phyloP scores from a whole-genome alignment of 129 eudicot genomes.

The Ambrosia trifida region DNA sequence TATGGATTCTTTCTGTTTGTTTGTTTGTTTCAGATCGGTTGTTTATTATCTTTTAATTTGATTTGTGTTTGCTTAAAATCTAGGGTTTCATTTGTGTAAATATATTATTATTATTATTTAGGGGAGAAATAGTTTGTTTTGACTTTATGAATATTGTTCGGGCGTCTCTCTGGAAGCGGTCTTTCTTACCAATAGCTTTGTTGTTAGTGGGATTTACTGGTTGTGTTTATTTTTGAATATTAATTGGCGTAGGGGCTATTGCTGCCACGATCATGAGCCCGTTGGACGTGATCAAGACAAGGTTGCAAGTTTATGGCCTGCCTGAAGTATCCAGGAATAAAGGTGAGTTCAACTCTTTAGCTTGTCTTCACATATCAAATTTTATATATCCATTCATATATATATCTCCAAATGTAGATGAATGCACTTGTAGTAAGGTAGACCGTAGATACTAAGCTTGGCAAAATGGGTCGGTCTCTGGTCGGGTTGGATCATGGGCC shows the following conservation, averaged over 20 bases:
- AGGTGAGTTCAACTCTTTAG: constrained; percentile 38
- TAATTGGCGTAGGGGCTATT: constrained; percentile 59
- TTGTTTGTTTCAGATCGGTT: too few species aligned
- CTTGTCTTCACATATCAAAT: too few species aligned
- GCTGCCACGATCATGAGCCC: constrained; percentile 85
- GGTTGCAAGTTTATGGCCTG: constrained; percentile 80
- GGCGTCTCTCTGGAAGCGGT: background rate
- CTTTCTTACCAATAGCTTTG: too few species aligned
- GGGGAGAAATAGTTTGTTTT: background rate
- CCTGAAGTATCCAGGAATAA: constrained; percentile 48
- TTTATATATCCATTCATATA: too few species aligned
- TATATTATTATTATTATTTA: background rate
- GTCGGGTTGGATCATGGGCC: too few species aligned
- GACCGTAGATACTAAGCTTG: background rate
- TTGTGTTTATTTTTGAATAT: background rate
- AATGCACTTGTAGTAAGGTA: background rate
- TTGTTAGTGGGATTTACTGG: too few species aligned
- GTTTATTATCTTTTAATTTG: background rate
- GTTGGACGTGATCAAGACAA: constrained; percentile 85
- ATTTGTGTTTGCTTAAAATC: background rate
- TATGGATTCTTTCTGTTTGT: constrained; percentile 6
- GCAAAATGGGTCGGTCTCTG: too few species aligned
- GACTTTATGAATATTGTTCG: background rate
- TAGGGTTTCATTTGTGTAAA: constrained; percentile 25
- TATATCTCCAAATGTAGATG: background rate